These are phyloP conservation scores for Suillus variegatus DNA, from an alignment of 768 basidiomycete species.

Conservation along the genomic window DNA sequence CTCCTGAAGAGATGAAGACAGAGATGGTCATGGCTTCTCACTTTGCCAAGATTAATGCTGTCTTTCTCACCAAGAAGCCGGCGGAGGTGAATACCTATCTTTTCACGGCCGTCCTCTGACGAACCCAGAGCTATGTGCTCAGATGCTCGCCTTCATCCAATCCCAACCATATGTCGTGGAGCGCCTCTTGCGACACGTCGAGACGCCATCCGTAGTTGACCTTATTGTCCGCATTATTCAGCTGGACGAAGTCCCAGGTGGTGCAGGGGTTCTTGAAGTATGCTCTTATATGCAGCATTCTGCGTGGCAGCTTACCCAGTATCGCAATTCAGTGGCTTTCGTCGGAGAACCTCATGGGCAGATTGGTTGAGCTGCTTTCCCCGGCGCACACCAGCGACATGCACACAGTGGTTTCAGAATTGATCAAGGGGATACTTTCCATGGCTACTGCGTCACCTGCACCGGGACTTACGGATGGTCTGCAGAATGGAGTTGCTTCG, in stretches of 20 bases:
- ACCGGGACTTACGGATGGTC: conserved; percentile 67
- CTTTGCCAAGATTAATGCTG: conserved; percentile 92
- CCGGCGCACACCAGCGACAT: conserved; percentile 73
- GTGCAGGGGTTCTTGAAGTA: conserved; percentile 85
- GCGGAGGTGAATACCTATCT: conserved; percentile 65
- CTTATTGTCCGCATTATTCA: conserved; percentile 88
- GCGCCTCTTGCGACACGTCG: conserved; percentile 81
- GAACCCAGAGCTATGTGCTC: conserved; percentile 19
- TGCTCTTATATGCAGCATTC: conserved; percentile 42
- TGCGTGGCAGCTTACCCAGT: conserved; percentile 29
- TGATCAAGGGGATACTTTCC: conserved; percentile 93
- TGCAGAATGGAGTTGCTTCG: conserved; percentile 71
- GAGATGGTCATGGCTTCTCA: conserved; percentile 87
- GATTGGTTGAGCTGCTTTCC: conserved; percentile 80
- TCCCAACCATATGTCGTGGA: conserved; percentile 80
- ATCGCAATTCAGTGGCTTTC: conserved; percentile 78
- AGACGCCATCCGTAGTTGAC: conserved; percentile 90
- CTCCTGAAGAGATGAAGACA: conserved; percentile 84
- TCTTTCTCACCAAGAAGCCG: conserved; percentile 86
- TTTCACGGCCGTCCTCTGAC: conserved; percentile 21
- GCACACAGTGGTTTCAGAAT: conserved; percentile 85
- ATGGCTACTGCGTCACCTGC: conserved; percentile 89
- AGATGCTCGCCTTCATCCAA: conserved; percentile 95
- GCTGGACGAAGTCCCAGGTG: conserved; percentile 81
- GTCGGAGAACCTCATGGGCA: conserved; percentile 76